These are phyloP conservation scores for Cicer arietinum DNA, from an alignment of 306 rosid genomes.

Conservation along the genomic window DNA sequence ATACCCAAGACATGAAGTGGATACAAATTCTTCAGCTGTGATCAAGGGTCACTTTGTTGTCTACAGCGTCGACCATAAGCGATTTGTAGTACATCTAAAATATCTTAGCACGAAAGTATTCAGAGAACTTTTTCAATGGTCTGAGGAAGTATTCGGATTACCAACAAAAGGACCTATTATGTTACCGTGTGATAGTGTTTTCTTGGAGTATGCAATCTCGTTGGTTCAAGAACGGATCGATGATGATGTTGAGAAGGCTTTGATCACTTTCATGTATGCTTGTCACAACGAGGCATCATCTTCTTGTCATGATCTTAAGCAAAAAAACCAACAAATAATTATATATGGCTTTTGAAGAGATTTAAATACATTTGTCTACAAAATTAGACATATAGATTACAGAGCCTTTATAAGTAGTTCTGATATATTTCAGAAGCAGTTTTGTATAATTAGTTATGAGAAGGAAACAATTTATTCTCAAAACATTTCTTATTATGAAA, in stretches of 20 bases:
- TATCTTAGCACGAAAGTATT: conserved; percentile 44
- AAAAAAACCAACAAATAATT: conserved; percentile 13
- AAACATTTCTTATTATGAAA: background rate
- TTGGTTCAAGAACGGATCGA: conserved; percentile 38
- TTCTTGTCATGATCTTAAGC: conserved; percentile 16
- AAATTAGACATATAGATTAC: background rate
- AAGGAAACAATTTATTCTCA: background rate
- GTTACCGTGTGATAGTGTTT: conserved; percentile 44
- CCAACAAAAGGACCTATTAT: conserved; percentile 36
- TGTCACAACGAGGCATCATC: conserved; percentile 40
- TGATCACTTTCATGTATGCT: conserved; percentile 42
- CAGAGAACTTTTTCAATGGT: conserved; percentile 49
- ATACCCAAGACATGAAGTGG: background rate
- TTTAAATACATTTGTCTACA: background rate
- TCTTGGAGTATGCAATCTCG: conserved; percentile 45
- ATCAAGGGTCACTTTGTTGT: conserved; percentile 51
- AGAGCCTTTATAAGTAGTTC: background rate
- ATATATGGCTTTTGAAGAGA: conserved; percentile 48
- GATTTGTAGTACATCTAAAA: conserved; percentile 47
- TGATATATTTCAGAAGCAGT: conserved; percentile 12
- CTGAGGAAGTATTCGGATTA: conserved; percentile 50
- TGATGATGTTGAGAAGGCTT: conserved; percentile 48
- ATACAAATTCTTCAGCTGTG: background rate
- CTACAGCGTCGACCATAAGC: conserved; percentile 39
- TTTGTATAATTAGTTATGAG: conserved; percentile 31